Evolutionary conservation across 257 asterid species (phyloP), one percentile per base, ranked within the genome.

Genomic region (Orobanche coerulescens): DNA sequence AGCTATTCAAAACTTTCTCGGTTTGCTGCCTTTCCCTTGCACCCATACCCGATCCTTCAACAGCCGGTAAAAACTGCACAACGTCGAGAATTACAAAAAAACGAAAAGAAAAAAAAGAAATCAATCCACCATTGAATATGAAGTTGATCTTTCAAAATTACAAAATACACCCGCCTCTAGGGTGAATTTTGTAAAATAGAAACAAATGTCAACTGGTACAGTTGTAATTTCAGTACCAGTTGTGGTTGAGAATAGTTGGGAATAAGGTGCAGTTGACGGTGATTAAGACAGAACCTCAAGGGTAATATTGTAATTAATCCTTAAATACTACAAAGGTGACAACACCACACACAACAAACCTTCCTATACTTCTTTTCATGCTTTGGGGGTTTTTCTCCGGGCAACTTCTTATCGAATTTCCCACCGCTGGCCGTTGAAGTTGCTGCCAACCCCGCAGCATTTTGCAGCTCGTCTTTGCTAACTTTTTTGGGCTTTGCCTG

Each of bases 391-490:
- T 87, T 90, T 69, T 90, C 97, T 30, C 97, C 97, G 0, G 91
- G 88, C 68, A 93, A 73, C 70, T 93, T 93, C 82, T 93, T 93
- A 81, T 93, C 97, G 64, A 90, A 93, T 64, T 93, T 93, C 47
- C 99, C 97, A 56, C 96, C 95, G 33, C 99, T 93, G n/a, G 99
- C 99, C 26, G 99, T 93, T 23, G 99, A 77, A 51, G 85, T 73
- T 36, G 95, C 86, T 55, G 96, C 97, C 90, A 93, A 68, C 65
- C 99, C 97, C 44, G 96, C 97, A n/a, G 90, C 94, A 62, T 85
- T 78, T 60, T 86, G 96, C 9, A 93, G 68, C 67, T 85, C 99
- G 19, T 80, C 90, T 76, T 86, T 93, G 84, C 93, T 73, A 20
- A 81, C 75, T 72, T 85, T 89, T 59, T 73, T 81, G 26, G 88